Evolutionary conservation across 768 basidiomycete species (phyloP).

Genomic region (Auricularia auricula-judae): DNA sequence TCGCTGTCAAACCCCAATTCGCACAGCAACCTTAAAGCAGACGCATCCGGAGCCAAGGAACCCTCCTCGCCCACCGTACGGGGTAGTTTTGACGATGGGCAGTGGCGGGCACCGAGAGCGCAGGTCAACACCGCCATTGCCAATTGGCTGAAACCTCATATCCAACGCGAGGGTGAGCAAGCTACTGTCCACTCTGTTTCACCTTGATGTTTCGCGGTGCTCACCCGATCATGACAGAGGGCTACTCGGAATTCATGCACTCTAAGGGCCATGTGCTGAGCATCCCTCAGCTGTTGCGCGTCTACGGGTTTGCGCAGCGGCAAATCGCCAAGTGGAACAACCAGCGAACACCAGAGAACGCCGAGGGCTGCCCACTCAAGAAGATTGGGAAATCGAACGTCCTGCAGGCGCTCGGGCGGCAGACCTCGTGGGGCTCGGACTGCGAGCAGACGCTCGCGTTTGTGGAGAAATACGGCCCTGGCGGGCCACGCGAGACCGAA

Average conservation of each 20-base stretch:
- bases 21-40: not conserved
- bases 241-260: constrained; percentile 36
- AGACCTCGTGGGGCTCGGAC: constrained; percentile 30
- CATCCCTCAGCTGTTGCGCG: constrained; percentile 22
- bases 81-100: not conserved
- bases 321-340: constrained; percentile 37
- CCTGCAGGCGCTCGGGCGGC: constrained; percentile 36
- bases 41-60: not conserved
- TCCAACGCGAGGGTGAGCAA: constrained; percentile 29
- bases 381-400: constrained; percentile 47
- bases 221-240: constrained; percentile 7
- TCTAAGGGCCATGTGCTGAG: constrained; percentile 21
- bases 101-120: constrained; percentile 14
- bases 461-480: constrained; percentile 44
- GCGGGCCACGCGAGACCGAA: constrained; percentile 39
- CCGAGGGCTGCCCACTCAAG: constrained; percentile 22
- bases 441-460: constrained; percentile 42
- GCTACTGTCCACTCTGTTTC: not conserved
- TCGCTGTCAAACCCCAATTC: constrained; percentile 1
- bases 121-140: constrained; percentile 31
- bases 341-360: constrained; percentile 30
- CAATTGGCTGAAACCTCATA: constrained; percentile 29
- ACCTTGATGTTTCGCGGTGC: not conserved
- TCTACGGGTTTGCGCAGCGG: constrained; percentile 42
- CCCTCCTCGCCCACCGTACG: not conserved